Conservation (phyloP, 129 eudicot species). For the Apium graveolens region DNA sequence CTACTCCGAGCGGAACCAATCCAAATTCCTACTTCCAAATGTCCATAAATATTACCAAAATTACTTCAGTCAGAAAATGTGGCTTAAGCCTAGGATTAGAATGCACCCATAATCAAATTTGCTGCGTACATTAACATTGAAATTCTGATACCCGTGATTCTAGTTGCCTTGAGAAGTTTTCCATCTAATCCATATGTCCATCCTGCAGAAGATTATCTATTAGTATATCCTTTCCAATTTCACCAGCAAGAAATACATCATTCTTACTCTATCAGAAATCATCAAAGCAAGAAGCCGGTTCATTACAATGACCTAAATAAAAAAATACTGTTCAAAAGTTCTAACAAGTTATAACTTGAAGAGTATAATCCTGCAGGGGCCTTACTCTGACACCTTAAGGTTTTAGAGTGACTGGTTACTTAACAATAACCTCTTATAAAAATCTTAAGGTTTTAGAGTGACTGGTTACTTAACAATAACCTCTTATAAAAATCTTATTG, state of each 20-base stretch:
- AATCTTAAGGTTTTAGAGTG: too few species aligned
- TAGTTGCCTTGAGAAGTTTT: slow-evolving; percentile 67
- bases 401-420: too few species aligned
- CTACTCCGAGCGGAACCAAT: slow-evolving; percentile 63
- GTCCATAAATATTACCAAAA: slow-evolving; percentile 8
- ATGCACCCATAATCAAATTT: background rate
- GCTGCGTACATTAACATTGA: slow-evolving; percentile 57
- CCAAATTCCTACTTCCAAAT: slow-evolving; percentile 66
- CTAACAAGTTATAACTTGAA: background rate
- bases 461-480: too few species aligned
- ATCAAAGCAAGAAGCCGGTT: background rate
- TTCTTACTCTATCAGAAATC: background rate
- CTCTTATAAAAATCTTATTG: background rate
- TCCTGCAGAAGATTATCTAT: slow-evolving; percentile 35
- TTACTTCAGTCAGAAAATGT: background rate
- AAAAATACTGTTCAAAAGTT: background rate
- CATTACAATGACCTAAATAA: background rate
- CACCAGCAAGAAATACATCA: background rate
- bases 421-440: too few species aligned
- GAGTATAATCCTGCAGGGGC: too few species aligned
- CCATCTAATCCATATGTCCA: slow-evolving; percentile 94
- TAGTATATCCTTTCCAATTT: background rate
- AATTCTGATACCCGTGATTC: slow-evolving; percentile 80
- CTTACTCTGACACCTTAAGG: too few species aligned
- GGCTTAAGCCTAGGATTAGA: background rate